Conservation (phyloP, 768 basidiomycete species). For the Hygrocybe punicea region DNA sequence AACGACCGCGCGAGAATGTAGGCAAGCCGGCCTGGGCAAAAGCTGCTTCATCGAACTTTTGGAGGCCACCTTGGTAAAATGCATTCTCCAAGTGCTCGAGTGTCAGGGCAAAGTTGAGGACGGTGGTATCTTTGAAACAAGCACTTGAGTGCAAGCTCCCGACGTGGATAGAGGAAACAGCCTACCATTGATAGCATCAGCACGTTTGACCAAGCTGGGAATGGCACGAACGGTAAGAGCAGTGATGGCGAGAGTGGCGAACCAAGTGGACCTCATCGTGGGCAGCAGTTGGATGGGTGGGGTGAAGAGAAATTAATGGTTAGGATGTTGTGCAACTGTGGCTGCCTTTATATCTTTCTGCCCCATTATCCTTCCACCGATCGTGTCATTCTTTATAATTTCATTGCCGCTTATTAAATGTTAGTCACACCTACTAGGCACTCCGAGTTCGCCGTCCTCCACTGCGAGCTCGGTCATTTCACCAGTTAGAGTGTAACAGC, state of each 20-base stretch:
- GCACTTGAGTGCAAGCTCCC: no score
- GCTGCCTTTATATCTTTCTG: no score
- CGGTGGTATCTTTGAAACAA: conserved; percentile 14
- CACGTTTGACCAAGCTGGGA: not conserved
- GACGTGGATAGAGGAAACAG: not conserved
- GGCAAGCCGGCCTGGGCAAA: conserved; percentile 47
- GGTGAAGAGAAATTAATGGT: not conserved
- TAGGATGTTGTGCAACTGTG: no score
- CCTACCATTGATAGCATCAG: not conserved
- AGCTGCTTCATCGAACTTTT: conserved; percentile 38
- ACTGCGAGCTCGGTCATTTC: no score
- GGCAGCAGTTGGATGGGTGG: not conserved
- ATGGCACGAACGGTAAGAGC: not conserved
- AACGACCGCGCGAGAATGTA: conserved; percentile 45
- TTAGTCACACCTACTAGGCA: no score
- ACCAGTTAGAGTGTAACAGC: no score
- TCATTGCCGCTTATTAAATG: no score
- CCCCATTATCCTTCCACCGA: no score
- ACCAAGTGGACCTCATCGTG: not conserved
- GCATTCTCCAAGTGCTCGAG: conserved; percentile 47
- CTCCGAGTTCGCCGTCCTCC: no score
- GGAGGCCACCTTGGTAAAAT: conserved; percentile 43
- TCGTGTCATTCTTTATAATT: no score
- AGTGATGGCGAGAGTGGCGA: not conserved
- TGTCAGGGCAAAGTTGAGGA: conserved; percentile 45